Evolutionary conservation across 2,329 filamentous ascomycete genomes (phyloP).

Genomic region (Aspergillus pseudotamarii): DNA sequence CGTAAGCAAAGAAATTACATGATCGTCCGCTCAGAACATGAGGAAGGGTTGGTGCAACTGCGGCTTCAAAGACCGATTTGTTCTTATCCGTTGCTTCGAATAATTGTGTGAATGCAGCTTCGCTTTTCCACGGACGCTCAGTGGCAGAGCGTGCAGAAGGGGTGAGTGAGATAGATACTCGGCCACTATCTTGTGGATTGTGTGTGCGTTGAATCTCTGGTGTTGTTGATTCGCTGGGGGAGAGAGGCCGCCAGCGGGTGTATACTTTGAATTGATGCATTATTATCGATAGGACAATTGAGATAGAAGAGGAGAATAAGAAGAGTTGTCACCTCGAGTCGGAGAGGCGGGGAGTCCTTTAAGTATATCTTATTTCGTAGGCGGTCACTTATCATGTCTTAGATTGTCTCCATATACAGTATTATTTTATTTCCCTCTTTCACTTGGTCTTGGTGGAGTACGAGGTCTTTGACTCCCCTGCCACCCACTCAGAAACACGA

Average conservation of each 20-base stretch:
- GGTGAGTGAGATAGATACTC: background rate
- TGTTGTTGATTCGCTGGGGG: background rate
- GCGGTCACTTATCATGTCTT: too few species aligned
- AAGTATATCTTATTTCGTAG: background rate
- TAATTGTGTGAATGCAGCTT: conserved; percentile 22
- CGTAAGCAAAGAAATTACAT: conserved; percentile 50
- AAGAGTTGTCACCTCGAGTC: background rate
- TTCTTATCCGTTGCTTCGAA: conserved; percentile 28
- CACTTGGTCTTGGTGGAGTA: background rate
- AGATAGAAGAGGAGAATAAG: background rate
- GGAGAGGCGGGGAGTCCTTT: background rate
- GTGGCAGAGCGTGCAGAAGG: background rate
- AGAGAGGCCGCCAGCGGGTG: background rate
- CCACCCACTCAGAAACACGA: background rate
- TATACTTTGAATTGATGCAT: conserved; percentile 6
- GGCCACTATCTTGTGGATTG: background rate
- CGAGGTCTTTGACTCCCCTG: background rate
- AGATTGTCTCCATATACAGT: too few species aligned
- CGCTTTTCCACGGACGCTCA: conserved; percentile 30
- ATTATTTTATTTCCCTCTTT: background rate
- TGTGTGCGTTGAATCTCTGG: background rate
- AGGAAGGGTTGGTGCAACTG: conserved; percentile 39
- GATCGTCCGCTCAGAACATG: conserved; percentile 37
- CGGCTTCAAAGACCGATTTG: conserved; percentile 30
- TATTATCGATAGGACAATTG: background rate